Conservation (phyloP, 257 asterid genomes). For the Cordia subcordata region DNA sequence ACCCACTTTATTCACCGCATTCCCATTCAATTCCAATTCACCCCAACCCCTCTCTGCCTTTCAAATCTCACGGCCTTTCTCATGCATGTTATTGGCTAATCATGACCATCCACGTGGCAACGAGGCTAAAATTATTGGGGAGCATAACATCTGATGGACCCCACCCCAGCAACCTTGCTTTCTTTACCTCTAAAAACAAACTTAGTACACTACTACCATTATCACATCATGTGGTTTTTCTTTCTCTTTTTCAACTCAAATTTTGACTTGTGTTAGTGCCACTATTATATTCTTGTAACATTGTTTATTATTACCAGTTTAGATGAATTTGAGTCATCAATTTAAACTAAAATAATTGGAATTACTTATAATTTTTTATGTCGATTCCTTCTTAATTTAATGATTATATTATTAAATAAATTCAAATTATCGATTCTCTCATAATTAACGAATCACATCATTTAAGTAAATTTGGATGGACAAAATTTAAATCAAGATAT, state of each 20-base stretch:
- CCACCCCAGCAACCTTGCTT: slow-evolving; percentile 8
- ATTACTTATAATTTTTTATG: too few species aligned
- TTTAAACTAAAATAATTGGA: too few species aligned
- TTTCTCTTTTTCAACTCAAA: background rate
- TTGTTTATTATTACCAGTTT: too few species aligned
- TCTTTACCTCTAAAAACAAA: background rate
- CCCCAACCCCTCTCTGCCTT: background rate
- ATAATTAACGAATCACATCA: too few species aligned
- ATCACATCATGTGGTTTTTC: slow-evolving; percentile 3
- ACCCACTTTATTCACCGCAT: slow-evolving; percentile 4
- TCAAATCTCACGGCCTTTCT: slow-evolving; percentile 4
- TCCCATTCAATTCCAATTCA: background rate
- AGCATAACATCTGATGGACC: slow-evolving; percentile 18
- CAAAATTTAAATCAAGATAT: too few species aligned
- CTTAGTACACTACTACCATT: background rate
- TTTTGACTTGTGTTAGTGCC: background rate
- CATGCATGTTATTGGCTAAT: slow-evolving; percentile 23
- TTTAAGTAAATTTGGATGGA: too few species aligned
- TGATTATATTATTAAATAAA: too few species aligned
- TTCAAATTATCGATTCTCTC: too few species aligned
- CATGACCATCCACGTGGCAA: slow-evolving; percentile 31
- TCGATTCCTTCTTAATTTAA: too few species aligned
- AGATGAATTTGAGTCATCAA: too few species aligned
- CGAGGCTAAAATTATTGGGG: slow-evolving; percentile 9
- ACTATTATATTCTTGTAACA: background rate